Base-by-base conservation (phyloP, 2,329 filamentous ascomycete species). In the Hypoxylon sp. region DNA sequence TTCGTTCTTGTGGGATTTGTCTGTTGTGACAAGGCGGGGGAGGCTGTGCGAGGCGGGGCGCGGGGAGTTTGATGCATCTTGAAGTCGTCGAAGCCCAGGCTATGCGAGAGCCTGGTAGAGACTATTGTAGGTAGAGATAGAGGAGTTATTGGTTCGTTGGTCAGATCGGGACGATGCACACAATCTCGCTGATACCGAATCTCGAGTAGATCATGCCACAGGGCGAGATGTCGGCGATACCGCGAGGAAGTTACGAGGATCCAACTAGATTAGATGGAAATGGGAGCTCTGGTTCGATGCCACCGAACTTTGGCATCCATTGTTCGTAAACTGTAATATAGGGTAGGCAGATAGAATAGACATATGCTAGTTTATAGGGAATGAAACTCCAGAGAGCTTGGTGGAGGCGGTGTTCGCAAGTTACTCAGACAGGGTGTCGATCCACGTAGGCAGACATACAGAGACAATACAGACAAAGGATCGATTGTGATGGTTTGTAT, bases 61-160 rank as follows among this genome's bases (percentile, higher is more conserved):
- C 94, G 90, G 75, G 92, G 91, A 82, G 94, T 93, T 83, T 97
- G 94, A 88, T 98, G 94, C 94, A 98, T 98, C 75, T 78, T 84
- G 69, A 69, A 70, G 62, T 61, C 35, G 71, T 73, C 55, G 59
- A 58, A 19, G 29, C 5, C 26, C 58, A 68, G 66, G 58, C 64
- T 63, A 54, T 50, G 57, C 35, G 5, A 44, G 44, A 62, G 58
- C 53, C 58, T 62, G 58, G 48, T 57, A 33, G 48, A 52, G 52
- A 47, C 4, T 39, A 39, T 9, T 39, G 54, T 42, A 33, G 37
- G 47, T 33, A 35, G 42, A 51, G 59, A 51, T 39, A 46, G 37
- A 9, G 19, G 42, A 37, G 19, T 52, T 42, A 54, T 46, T 47
- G 51, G 51, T 51, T 62, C n/a, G 59, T 42, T 55, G 35, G 26